Conservation (phyloP, 495 filamentous ascomycete genomes). For the Sphaerosporella brunnea region DNA sequence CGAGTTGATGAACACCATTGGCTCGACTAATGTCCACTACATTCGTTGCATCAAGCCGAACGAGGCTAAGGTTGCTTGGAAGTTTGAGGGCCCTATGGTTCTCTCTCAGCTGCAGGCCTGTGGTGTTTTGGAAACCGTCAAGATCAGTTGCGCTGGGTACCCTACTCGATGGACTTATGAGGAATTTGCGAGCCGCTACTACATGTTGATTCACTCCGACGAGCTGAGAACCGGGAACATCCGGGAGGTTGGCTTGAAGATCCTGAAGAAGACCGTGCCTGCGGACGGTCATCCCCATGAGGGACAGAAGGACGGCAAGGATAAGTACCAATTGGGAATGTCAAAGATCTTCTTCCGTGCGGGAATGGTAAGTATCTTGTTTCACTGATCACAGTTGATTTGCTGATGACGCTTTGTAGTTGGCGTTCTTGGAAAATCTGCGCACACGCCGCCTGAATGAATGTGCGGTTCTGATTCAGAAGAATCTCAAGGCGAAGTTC, state of each 20-base stretch:
- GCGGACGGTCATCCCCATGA: constrained; percentile 30
- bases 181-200: constrained; percentile 93
- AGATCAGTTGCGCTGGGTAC: constrained; percentile 95
- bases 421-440: constrained; percentile 89
- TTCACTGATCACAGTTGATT: constrained; percentile 5
- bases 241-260: constrained; percentile 77
- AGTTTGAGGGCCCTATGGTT: constrained; percentile 98
- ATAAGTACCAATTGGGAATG: constrained; percentile 90
- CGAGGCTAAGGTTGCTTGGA: constrained; percentile 91
- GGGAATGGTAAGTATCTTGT: constrained; percentile 45
- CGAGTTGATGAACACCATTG: constrained; percentile 95
- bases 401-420: constrained; percentile 28
- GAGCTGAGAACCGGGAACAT: constrained; percentile 81
- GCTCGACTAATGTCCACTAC: constrained; percentile 95
- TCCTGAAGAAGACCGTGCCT: constrained; percentile 78
- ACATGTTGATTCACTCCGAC: constrained; percentile 86
- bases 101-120: constrained; percentile 92
- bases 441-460: constrained; percentile 78
- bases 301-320: constrained; percentile 56
- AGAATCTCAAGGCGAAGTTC: constrained; percentile 91
- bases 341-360: constrained; percentile 99
- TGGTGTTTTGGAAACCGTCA: constrained; percentile 95
- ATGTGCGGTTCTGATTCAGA: constrained; percentile 96
- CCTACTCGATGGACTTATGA: constrained; percentile 98
- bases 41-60: constrained; percentile 99